A percentile compares a stretch with the other conserved stretches of the same genome.
Evolutionary conservation across 129 eudicot genomes (phyloP).

Genomic region (Silybum marianum): DNA sequence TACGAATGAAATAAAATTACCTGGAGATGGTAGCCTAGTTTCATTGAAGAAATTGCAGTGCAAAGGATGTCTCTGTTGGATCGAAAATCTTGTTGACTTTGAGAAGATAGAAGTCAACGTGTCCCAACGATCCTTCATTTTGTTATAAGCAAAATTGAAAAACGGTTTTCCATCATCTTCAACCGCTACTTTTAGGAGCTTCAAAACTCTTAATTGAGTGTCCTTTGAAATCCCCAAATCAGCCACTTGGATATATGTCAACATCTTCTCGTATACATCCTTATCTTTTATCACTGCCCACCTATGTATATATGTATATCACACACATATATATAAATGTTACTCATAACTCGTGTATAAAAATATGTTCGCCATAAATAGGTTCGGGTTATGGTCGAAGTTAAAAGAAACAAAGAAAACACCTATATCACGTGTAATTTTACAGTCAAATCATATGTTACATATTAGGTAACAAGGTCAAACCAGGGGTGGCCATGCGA

Average conservation of each 20-base stretch:
- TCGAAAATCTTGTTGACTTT: slow-evolving; percentile 51
- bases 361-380: background rate
- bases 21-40: slow-evolving; percentile 81
- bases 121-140: slow-evolving; percentile 66
- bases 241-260: slow-evolving; percentile 25
- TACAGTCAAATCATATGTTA: background rate
- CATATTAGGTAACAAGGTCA: too few relatives aligned
- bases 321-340: background rate
- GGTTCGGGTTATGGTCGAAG: too few relatives aligned
- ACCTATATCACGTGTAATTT: background rate
- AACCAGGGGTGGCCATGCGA: too few relatives aligned
- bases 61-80: slow-evolving; percentile 56
- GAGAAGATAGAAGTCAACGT: slow-evolving; percentile 41
- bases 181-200: slow-evolving; percentile 61
- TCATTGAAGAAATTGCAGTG: slow-evolving; percentile 54
- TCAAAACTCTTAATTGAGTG: slow-evolving; percentile 61
- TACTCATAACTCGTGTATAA: background rate
- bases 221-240: slow-evolving; percentile 63
- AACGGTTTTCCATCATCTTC: slow-evolving; percentile 50
- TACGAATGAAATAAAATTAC: slow-evolving; percentile 27
- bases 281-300: slow-evolving; percentile 84
- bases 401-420: background rate
- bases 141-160: slow-evolving; percentile 45
- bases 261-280: slow-evolving; percentile 49
- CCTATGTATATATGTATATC: slow-evolving; percentile 25